A percentile compares a stretch with the other conserved stretches of the same genome.
These are phyloP conservation scores for Microbotryomycetes sp. DNA, from an alignment of 1,284 basidiomycete genomes.

Conservation along the genomic window DNA sequence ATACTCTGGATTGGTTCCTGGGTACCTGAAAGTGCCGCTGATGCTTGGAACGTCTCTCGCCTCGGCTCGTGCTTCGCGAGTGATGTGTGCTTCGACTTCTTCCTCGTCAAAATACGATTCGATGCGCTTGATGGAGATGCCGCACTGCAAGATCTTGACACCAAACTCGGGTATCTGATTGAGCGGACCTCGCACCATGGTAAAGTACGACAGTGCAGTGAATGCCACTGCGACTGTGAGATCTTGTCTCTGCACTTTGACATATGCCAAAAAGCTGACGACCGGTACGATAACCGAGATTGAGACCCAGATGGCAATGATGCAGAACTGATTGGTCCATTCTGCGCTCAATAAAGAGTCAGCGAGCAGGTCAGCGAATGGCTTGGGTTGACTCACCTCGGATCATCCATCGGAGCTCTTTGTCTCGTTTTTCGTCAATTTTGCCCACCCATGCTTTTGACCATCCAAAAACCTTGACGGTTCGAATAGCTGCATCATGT, in stretches of 20 bases:
- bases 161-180: slow-evolving; percentile 30
- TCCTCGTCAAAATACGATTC: slow-evolving; percentile 29
- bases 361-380: slow-evolving; percentile 18
- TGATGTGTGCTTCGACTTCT: slow-evolving; percentile 17
- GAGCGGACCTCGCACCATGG: slow-evolving; percentile 27
- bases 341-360: slow-evolving; percentile 22
- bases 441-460: slow-evolving; percentile 26
- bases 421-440: slow-evolving; percentile 32
- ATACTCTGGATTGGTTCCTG: background rate
- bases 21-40: background rate
- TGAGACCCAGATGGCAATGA: slow-evolving; percentile 20
- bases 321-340: slow-evolving; percentile 5
- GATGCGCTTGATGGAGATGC: slow-evolving; percentile 28
- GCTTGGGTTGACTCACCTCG: slow-evolving; percentile 27
- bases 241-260: slow-evolving; percentile 18
- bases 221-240: slow-evolving; percentile 34
- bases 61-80: background rate
- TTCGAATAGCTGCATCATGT: slow-evolving; percentile 7
- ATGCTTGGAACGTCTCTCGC: background rate
- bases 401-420: slow-evolving; percentile 36
- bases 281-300: slow-evolving; percentile 25
- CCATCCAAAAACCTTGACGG: slow-evolving; percentile 32
- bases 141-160: slow-evolving; percentile 25
- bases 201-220: slow-evolving; percentile 30
- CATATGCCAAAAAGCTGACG: slow-evolving; percentile 26